Base-by-base conservation (phyloP, 1,139 yeast species). In the Petasospora rhodanensis region DNA sequence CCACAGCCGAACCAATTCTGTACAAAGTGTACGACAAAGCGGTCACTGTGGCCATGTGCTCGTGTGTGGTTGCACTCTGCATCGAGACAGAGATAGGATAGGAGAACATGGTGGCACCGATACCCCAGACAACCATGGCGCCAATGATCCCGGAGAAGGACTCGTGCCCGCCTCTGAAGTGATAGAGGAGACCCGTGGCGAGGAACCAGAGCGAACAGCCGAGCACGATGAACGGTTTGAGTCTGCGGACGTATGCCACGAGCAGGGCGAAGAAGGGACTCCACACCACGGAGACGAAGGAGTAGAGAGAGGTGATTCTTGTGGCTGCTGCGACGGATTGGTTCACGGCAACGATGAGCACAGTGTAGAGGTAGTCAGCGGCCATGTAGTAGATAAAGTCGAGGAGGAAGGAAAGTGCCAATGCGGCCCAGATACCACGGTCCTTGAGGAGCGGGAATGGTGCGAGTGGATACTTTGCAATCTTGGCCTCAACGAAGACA, bases 51-150 rank as follows among this genome's bases (percentile, higher is more conserved):
- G 82, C 80, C 76, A 77, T 72, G 55, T 74, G 63, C 51, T 76
- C 79, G 53, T 76, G 83, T 38, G 71, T 68, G 18, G 80, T 73
- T 37, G 71, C 69, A 2, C 84, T 59, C 48, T 77, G 79, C 41
- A 79, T 70, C 12, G 84, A 73, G 5, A 76, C 80, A 48, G 74
- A 82, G 13, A 77, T 68, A 19, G 84, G 73, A 52, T 78, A 79
- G 14, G 84, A 74, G 61, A 78, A 78, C 55, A 80, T 67, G 8
- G 84, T 82, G 30, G 84, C 81, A 47, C 86, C 85, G 34, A 81
- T 63, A 56, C 89, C 91, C 61, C 79, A 64, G 22, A 79, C 59
- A 52, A 79, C 73, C 46, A 76, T 66, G 17, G 78, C 73, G 24
- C 83, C 89, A 52, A 81, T 76, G 37, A 80, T 66, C 45, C 89